Conservation (phyloP, 2,329 filamentous ascomycete genomes). For the Apiospora phragmitis region DNA sequence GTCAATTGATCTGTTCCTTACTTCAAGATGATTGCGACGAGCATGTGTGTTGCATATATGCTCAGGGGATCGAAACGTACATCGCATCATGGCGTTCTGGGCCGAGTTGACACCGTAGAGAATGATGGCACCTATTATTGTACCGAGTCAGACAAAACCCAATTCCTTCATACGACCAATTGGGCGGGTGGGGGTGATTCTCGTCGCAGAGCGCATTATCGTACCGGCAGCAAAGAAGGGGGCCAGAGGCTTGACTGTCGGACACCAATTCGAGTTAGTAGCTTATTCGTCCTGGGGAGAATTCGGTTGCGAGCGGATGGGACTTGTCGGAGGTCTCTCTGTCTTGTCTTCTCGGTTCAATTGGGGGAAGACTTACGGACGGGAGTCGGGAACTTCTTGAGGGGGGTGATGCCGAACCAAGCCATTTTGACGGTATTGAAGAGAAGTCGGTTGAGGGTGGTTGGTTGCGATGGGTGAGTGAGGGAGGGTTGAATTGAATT, state of each 20-base stretch:
- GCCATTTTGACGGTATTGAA: constrained; percentile 62
- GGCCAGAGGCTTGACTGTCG: constrained; percentile 80
- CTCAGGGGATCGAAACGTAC: constrained; percentile 49
- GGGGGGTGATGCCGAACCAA: constrained; percentile 64
- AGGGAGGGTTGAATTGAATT: background rate
- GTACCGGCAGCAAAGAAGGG: constrained; percentile 95
- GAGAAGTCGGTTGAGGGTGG: constrained; percentile 31
- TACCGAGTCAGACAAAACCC: constrained; percentile 26
- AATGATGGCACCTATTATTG: constrained; percentile 70
- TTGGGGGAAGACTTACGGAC: constrained; percentile 61
- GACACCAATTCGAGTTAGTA: constrained; percentile 32
- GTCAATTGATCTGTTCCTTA: constrained; percentile 21
- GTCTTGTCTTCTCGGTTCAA: background rate
- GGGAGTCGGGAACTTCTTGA: constrained; percentile 81
- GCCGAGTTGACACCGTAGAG: constrained; percentile 89
- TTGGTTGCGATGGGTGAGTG: background rate
- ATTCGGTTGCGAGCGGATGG: constrained; percentile 4
- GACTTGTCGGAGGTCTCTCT: background rate
- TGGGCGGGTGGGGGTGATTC: background rate
- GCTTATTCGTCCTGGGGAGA: constrained; percentile 19
- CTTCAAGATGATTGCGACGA: background rate
- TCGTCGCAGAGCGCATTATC: constrained; percentile 34
- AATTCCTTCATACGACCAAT: background rate
- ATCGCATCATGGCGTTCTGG: constrained; percentile 73
- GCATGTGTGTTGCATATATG: constrained; percentile 16